Percentiles rank a stretch among this genome's conserved stretches.
These are phyloP conservation scores for Fusarium udum DNA, from an alignment of 2,329 filamentous ascomycete species.

Conservation along the genomic window DNA sequence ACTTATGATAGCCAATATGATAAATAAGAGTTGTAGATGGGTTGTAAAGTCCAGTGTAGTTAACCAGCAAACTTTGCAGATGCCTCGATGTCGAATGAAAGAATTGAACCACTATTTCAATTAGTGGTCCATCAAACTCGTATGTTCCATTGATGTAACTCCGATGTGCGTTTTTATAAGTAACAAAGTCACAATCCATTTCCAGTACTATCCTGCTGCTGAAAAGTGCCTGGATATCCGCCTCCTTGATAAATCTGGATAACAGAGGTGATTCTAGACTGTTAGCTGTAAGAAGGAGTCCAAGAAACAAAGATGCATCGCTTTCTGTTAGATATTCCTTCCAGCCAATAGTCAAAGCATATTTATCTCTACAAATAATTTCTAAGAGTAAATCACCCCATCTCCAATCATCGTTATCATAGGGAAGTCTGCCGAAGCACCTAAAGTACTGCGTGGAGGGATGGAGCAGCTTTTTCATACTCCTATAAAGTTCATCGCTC, in stretches of 20 bases:
- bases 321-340: rapidly evolving
- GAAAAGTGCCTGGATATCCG: rapidly evolving
- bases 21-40: rapidly evolving
- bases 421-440: rapidly evolving
- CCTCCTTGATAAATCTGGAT: rapidly evolving
- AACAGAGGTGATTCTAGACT: rapidly evolving
- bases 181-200: no score
- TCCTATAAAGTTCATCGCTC: rapidly evolving
- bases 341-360: neutral
- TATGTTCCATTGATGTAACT: rapidly evolving
- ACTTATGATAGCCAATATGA: rapidly evolving
- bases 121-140: neutral
- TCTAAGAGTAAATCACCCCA: no score
- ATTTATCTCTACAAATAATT: no score
- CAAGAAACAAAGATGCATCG: rapidly evolving
- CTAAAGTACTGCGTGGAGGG: neutral
- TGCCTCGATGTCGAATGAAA: rapidly evolving
- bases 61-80: rapidly evolving
- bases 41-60: neutral
- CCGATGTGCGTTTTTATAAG: no score
- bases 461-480: rapidly evolving
- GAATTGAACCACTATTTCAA: rapidly evolving
- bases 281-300: rapidly evolving
- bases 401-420: no score
- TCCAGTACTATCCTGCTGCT: neutral